Evolutionary conservation across 2,329 filamentous ascomycete species (phyloP), one percentile per base, ranked within the genome.

Genomic region (Alternaria triticina): DNA sequence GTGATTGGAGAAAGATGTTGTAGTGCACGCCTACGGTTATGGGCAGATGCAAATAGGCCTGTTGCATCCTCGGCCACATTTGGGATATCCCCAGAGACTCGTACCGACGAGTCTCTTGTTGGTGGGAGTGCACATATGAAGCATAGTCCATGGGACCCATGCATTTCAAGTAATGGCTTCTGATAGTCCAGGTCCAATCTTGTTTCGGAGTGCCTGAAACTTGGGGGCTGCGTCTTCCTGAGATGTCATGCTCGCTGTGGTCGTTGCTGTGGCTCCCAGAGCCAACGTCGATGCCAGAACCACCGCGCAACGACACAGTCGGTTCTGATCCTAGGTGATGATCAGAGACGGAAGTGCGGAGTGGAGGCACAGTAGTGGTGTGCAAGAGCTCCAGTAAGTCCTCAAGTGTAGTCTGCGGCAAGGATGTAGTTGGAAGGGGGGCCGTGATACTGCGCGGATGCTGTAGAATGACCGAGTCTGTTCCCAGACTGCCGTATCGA

Each of bases 401-500:
- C 28, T 45, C 25, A 4, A 52, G 45, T 10, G 5, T 28, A 13
- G 44, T 33, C 13, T 27, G 9, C 10, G 22, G 20, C 46, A 51
- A 50, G 40, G 13, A 12, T 12, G 27, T 30, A 47, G 13, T 33
- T 23, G 33, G 49, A 6, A 50, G 27, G 3, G 66, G 64, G 4
- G 57, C 54, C 20, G 66, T 70, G 10, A 61, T 55, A 40, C 62
- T 65, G 17, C 65, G 68, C n/a, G 62, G 17, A 17, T 65, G 64
- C 13, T 54, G 57, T 7, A 56, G 12, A 6, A 47, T 62, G n/a
- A 40, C 50, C 22, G 64, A 57, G 33, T 52, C 55, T 22, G 46
- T 62, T 5, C 59, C 61, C n/a, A 67, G 40, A 25, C 54, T 56
- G 10, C 67, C 61, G n/a, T 66, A 65, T 1, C 62, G 59, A 17